Percentiles rank a stretch among this genome's conserved stretches.
Evolutionary conservation across 1,284 basidiomycete species (phyloP).

Genomic region (Bondarzewia mesenterica): DNA sequence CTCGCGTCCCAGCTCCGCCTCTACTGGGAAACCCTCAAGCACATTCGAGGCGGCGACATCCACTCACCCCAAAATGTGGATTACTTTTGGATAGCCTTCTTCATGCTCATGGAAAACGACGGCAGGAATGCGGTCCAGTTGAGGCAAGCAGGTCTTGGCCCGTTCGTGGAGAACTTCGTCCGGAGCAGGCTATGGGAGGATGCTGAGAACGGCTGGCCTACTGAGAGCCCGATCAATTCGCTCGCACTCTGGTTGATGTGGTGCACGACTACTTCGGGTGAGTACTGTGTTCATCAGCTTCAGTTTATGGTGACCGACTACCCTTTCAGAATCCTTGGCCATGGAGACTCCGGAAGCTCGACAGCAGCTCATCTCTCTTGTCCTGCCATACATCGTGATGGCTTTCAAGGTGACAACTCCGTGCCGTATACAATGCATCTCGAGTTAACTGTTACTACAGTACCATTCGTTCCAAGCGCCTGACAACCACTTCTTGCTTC

Average conservation of each 20-base stretch:
- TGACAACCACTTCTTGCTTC: constrained; percentile 48
- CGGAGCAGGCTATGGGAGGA: constrained; percentile 37
- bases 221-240: constrained; percentile 37
- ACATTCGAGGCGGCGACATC: constrained; percentile 32
- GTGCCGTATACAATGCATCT: not conserved
- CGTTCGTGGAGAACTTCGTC: constrained; percentile 39
- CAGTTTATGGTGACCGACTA: not conserved
- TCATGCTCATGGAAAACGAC: constrained; percentile 72
- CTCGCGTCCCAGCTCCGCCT: constrained; percentile 41
- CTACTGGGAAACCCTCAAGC: constrained; percentile 33
- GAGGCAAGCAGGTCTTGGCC: constrained; percentile 37
- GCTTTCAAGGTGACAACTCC: constrained; percentile 36
- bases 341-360: constrained; percentile 30
- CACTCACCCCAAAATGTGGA: constrained; percentile 22
- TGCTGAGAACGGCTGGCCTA: constrained; percentile 44
- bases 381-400: constrained; percentile 52
- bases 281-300: constrained; percentile 9
- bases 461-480: constrained; percentile 54
- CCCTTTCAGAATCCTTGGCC: constrained; percentile 35
- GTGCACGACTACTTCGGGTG: constrained; percentile 46
- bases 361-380: constrained; percentile 36
- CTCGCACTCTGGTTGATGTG: constrained; percentile 60
- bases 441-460: constrained; percentile 17
- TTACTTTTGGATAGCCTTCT: constrained; percentile 49
- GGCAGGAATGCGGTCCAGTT: constrained; percentile 64